Evolutionary conservation across 1,139 yeast genomes (phyloP).

Genomic region (Hyphopichia buzzinii): DNA sequence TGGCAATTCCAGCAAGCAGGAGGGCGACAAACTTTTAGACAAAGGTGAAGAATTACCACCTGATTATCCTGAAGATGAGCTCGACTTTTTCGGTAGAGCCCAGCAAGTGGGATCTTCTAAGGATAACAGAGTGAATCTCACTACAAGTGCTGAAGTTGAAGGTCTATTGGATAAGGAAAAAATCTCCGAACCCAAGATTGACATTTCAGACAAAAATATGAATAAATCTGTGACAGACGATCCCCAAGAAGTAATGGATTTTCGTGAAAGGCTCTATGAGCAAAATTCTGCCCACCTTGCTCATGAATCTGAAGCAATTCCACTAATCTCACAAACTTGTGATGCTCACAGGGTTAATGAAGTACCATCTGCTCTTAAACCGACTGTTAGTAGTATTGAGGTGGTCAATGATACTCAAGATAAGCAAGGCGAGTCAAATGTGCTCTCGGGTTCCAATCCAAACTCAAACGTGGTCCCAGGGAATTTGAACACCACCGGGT

Average conservation of each 20-base stretch:
- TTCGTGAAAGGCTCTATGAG: slow-evolving; percentile 37
- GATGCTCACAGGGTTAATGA: background rate
- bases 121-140: slow-evolving; percentile 11
- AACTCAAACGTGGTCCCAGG: no score
- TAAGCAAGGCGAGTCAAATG: no score
- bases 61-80: slow-evolving; percentile 58
- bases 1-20: slow-evolving; percentile 19
- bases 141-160: no score
- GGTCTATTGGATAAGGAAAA: slow-evolving; percentile 8
- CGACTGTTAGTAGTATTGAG: background rate
- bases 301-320: slow-evolving; percentile 1
- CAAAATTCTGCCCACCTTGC: slow-evolving; percentile 18
- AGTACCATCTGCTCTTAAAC: slow-evolving; percentile 1
- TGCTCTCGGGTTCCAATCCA: no score
- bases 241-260: slow-evolving; percentile 41
- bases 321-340: background rate
- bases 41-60: slow-evolving; percentile 78
- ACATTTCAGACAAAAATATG: slow-evolving; percentile 13
- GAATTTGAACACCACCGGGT: no score
- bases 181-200: slow-evolving; percentile 10
- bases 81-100: slow-evolving; percentile 60
- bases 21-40: slow-evolving; percentile 53
- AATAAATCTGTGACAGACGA: slow-evolving; percentile 31
- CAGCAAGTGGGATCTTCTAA: slow-evolving; percentile 23
- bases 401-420: background rate